Base-by-base conservation (phyloP, 2,329 filamentous ascomycete genomes). In the Plectosphaerella cucumerina region DNA sequence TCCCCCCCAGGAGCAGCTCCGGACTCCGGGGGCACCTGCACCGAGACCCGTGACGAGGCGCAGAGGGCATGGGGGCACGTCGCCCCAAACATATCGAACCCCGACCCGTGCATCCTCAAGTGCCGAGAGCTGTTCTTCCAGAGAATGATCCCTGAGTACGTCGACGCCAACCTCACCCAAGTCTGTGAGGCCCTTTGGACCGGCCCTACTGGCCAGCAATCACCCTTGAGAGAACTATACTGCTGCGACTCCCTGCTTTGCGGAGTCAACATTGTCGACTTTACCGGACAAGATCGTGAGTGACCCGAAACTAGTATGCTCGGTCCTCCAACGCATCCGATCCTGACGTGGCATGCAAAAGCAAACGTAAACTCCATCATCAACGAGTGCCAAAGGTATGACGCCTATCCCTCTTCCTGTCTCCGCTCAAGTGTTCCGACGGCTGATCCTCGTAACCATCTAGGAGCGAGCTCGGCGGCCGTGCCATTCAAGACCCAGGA, bases 291-390 rank as follows among this genome's bases (percentile, higher is more conserved):
- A 60, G 76, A 78, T 59, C 77, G 78, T 76, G 59, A 68, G 73
- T 72, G 23, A 47, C 4, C 26, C 14, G 35, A 26, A 48, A 8
- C 23, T 43, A 21, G 21, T 52, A 22, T 15, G 44, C 54, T 58
- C 48, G 57, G 49, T 11, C 26, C 26, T 11, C 12, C 26, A 31
- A 31, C 26, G 26, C 26, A 5, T 31, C n/a, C 33, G 51, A 53
- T 56, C 8, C 56, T 58, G 55, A 61, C 56, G 52, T 18, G 17
- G 46, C 23, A 14, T 11, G n/a, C 18, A 12, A 18, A 48, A 81
- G 78, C 77, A 45, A 78, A 70, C 57, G 72, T 80, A 48, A 74
- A 78, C 56, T 66, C 68, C 59, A 66, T 81, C 51, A 77, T 80
- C 63, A 76, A 73, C 57, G 63, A 66, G 50, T 82, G 78, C 51